Evolutionary conservation across 441 rosid genomes (phyloP).

Genomic region (Syzygium syzygioides): DNA sequence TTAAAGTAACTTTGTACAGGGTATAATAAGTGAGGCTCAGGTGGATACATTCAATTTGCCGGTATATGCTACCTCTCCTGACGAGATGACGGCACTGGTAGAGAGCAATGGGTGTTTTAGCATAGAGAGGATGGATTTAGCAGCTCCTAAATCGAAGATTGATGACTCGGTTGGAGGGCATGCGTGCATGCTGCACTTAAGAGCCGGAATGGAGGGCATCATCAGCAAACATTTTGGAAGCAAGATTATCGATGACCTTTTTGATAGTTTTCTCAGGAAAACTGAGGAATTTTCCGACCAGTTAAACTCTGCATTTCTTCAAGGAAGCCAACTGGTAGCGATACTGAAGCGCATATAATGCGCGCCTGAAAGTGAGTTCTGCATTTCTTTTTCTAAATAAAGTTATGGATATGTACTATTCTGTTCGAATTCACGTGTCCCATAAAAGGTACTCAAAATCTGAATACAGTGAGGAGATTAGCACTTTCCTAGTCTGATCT

Average conservation of each 20-base stretch:
- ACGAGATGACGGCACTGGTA: slow-evolving; percentile 1
- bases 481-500: not conserved
- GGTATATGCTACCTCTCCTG: not conserved
- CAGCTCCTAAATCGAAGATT: not conserved
- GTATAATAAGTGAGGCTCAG: not conserved
- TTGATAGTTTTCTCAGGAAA: not conserved
- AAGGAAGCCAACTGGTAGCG: slow-evolving; percentile 6
- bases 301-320: not conserved
- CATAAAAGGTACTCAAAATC: not conserved
- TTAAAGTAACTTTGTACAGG: not conserved
- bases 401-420: not conserved
- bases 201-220: slow-evolving; percentile 12
- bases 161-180: not conserved
- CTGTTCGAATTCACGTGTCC: not conserved
- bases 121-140: not conserved
- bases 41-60: slow-evolving; percentile 10
- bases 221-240: slow-evolving; percentile 17
- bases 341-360: slow-evolving; percentile 17
- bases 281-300: not conserved
- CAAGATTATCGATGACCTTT: slow-evolving; percentile 11
- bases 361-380: not conserved
- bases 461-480: not conserved
- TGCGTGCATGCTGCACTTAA: not conserved
- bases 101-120: not conserved
- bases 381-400: not conserved